Evolutionary conservation across 805 yeast species (phyloP).

Genomic region (Tetrapisispora namnaoensis): DNA sequence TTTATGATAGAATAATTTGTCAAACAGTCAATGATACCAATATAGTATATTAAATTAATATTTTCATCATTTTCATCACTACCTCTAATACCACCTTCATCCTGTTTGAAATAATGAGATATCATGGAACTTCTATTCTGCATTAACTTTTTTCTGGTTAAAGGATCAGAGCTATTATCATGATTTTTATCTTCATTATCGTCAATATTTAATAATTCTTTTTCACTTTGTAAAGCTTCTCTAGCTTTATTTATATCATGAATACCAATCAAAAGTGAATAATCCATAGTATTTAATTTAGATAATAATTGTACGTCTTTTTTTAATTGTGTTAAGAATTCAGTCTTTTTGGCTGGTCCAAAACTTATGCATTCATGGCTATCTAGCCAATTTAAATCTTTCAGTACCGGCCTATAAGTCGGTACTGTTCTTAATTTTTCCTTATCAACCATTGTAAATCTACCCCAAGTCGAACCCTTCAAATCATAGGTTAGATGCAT

Average conservation of each 20-base stretch:
- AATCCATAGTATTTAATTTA: slow-evolving; percentile 85
- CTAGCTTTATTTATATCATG: slow-evolving; percentile 64
- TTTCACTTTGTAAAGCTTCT: slow-evolving; percentile 6
- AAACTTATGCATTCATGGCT: slow-evolving; percentile 52
- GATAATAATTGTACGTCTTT: slow-evolving; percentile 67
- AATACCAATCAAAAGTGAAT: slow-evolving; percentile 79
- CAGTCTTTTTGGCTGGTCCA: slow-evolving; percentile 58
- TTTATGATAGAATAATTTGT: slow-evolving; percentile 71
- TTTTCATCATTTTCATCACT: slow-evolving; percentile 47
- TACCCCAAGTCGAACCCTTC: slow-evolving; percentile 87
- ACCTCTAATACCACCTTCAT: slow-evolving; percentile 77
- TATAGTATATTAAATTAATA: slow-evolving; percentile 61
- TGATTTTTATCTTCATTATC: slow-evolving; percentile 5
- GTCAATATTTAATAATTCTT: slow-evolving; percentile 12
- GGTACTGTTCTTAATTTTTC: slow-evolving; percentile 17
- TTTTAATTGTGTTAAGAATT: slow-evolving; percentile 59
- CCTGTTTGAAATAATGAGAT: slow-evolving; percentile 49
- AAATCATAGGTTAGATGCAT: slow-evolving; percentile 80
- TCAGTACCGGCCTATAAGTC: slow-evolving; percentile 42
- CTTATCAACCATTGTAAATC: slow-evolving; percentile 38
- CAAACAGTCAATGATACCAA: slow-evolving; percentile 90
- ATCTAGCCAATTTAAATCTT: slow-evolving; percentile 85
- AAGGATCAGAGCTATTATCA: not conserved
- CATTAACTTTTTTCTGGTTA: not conserved
- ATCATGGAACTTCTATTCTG: slow-evolving; percentile 7